Percentiles rank a stretch among this genome's conserved stretches.
phyloP scores from a whole-genome alignment of 169 alveolate genomes.

The Eimeria maxima region DNA sequence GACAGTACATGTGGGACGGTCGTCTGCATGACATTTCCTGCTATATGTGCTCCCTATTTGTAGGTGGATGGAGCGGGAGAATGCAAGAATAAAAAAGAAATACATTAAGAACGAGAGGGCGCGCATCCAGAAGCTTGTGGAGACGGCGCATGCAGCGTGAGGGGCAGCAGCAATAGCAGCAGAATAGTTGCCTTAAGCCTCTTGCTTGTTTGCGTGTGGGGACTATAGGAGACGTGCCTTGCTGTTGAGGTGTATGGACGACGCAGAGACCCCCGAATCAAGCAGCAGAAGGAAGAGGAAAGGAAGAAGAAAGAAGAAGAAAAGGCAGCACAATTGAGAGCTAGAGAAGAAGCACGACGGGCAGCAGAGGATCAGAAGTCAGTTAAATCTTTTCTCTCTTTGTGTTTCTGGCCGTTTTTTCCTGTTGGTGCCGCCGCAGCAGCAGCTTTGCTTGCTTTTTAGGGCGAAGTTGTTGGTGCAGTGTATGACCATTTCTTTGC shows the following conservation, averaged over 20 bases:
- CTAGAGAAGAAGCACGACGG: constrained; percentile 46
- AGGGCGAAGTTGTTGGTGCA: too few relatives aligned
- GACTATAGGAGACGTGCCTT: not conserved
- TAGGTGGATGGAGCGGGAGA: constrained; percentile 93
- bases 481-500: too few relatives aligned
- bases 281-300: constrained; percentile 72
- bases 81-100: constrained; percentile 90
- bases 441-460: too few relatives aligned
- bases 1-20: too few relatives aligned
- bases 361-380: constrained; percentile 58
- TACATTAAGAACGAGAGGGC: constrained; percentile 90
- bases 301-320: constrained; percentile 78
- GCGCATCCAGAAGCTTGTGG: constrained; percentile 91
- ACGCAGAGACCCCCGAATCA: constrained; percentile 82
- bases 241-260: not conserved
- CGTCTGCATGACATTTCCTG: not conserved
- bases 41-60: not conserved
- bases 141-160: constrained; percentile 87
- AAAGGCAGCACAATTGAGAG: constrained; percentile 75
- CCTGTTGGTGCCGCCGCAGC: not conserved
- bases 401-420: not conserved
- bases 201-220: not conserved
- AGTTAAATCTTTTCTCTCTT: not conserved
- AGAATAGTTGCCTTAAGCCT: not conserved
- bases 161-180: not conserved